Evolutionary conservation across 2,329 filamentous ascomycete species (phyloP).

Genomic region (Clonostachys rhizophaga): DNA sequence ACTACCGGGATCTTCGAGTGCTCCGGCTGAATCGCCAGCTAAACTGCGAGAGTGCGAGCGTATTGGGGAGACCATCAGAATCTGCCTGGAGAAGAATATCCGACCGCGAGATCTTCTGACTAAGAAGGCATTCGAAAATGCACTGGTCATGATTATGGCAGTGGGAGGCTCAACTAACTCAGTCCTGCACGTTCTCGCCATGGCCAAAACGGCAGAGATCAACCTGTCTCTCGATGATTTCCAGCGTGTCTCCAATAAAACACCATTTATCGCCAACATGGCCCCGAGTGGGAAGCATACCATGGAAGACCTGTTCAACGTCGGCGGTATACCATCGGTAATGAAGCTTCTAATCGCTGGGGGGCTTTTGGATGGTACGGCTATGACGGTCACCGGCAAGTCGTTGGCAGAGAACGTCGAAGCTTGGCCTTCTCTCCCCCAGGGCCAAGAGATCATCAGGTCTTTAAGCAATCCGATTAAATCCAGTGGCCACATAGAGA

Average conservation of each 20-base stretch:
- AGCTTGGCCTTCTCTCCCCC: constrained; percentile 70
- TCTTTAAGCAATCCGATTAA: constrained; percentile 73
- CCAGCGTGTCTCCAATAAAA: constrained; percentile 74
- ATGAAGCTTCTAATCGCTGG: constrained; percentile 80
- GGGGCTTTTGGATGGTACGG: constrained; percentile 69
- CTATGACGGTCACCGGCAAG: constrained; percentile 79
- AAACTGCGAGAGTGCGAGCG: constrained; percentile 86
- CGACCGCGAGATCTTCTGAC: constrained; percentile 77
- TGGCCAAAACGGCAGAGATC: constrained; percentile 81
- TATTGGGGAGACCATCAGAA: constrained; percentile 71
- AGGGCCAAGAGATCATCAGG: constrained; percentile 83
- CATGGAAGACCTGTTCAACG: constrained; percentile 83
- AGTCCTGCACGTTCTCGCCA: constrained; percentile 83
- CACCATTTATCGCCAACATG: constrained; percentile 81
- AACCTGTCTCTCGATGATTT: constrained; percentile 76
- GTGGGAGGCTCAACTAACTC: constrained; percentile 89
- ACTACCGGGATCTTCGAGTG: constrained; percentile 79
- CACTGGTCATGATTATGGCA: constrained; percentile 84
- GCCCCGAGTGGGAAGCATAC: constrained; percentile 79
- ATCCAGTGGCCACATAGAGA: constrained; percentile 78
- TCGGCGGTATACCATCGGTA: constrained; percentile 81
- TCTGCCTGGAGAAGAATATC: constrained; percentile 79
- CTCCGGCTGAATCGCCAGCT: constrained; percentile 72
- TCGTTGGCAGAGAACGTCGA: constrained; percentile 79
- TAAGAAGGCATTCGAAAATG: constrained; percentile 79